Base-by-base conservation (phyloP, 2,329 filamentous ascomycete genomes). In the Penicillium sp. region DNA sequence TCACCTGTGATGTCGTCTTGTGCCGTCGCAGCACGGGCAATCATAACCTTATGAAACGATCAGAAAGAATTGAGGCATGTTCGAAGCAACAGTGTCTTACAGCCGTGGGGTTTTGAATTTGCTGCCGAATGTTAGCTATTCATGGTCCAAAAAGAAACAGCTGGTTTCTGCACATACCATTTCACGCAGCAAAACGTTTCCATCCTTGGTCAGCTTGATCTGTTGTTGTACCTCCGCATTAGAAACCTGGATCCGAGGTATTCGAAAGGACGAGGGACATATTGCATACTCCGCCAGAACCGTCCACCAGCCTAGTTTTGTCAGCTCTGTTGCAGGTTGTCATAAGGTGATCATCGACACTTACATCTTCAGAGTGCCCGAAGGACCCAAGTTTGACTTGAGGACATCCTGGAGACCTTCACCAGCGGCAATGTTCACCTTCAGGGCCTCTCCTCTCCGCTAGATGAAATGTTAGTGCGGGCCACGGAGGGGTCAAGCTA, bases 171-270 rank as follows among this genome's bases (percentile, higher is more conserved):
- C 45, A 55, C 71, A 45, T 60, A 80, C 73, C 81, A 84, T 84
- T 67, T 84, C 81, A 62, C 79, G 78, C 61, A 85, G 64, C 57
- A 85, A 77, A 51, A 97, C 91, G 65, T 95, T 96, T 68, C 93
- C 93, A 74, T 98, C 93, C 73, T 98, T 98, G 61, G 93, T 98
- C 69, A 98, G 81, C 76, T 98, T 98, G 76, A 98, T 98, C 82
- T 93, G 60, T 67, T 51, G 59, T 61, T 49, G 29, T 10, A 52
- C 24, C 55, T 49, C 8, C 50, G 50, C 40, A 55, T 62, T 54
- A 62, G 44, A 40, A 31, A 45, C 41, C 45, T 16, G 20, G 22
- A 29, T 49, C 16, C 14, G 39, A 43, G 22, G 29, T 26, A 40
- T 42, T 47, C 32, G 44, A 36, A 41, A 47, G 40, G 36, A 40